Conservation (phyloP, 495 filamentous ascomycete genomes). For the Annulohypoxylon stygium region DNA sequence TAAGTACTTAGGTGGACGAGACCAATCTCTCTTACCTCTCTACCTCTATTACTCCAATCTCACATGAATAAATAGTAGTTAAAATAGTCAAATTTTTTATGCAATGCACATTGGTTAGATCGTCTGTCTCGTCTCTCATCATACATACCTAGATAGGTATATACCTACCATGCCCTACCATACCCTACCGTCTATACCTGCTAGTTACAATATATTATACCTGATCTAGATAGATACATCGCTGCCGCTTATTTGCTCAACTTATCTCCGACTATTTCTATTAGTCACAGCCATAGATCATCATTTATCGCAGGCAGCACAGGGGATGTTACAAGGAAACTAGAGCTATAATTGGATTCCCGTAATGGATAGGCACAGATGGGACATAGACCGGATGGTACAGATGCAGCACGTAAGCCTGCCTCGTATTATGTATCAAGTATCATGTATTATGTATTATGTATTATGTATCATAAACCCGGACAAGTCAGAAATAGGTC, state of each 20-base stretch:
- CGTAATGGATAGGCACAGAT: constrained; percentile 16
- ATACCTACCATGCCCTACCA: background rate
- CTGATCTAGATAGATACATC: background rate
- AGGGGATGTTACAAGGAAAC: background rate
- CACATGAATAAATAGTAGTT: constrained; percentile 12
- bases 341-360: background rate
- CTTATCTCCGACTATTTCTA: constrained; percentile 18
- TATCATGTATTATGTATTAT: too few species aligned
- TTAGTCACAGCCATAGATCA: constrained; percentile 17
- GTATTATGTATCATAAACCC: background rate
- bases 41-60: constrained; percentile 12
- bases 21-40: constrained; percentile 33
- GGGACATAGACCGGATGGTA: background rate
- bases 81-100: background rate
- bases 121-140: background rate
- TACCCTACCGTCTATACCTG: background rate
- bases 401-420: constrained; percentile 31
- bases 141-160: background rate
- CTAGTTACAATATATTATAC: background rate
- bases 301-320: background rate
- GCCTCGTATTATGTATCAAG: constrained; percentile 22
- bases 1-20: constrained; percentile 27
- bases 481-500: constrained; percentile 3
- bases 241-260: constrained; percentile 4
- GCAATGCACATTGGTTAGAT: constrained; percentile 4